These are phyloP conservation scores for Trichoderma virens DNA, from an alignment of 495 filamentous ascomycete genomes.

Conservation along the genomic window DNA sequence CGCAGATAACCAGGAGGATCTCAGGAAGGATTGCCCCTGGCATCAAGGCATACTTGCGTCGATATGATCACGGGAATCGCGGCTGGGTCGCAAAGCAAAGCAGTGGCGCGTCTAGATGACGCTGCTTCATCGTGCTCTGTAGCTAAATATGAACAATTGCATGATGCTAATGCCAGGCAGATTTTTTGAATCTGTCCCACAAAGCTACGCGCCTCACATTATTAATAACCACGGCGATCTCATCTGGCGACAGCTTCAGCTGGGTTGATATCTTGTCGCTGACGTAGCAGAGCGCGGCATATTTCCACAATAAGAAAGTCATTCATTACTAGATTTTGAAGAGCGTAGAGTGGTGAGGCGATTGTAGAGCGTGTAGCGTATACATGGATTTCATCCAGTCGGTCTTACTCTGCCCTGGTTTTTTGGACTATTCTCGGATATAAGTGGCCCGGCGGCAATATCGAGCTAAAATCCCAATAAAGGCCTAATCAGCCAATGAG, in stretches of 20 bases:
- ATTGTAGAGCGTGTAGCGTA: too few relatives aligned
- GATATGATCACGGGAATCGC: conserved; percentile 5
- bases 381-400: not conserved
- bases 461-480: not conserved
- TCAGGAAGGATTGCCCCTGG: conserved; percentile 2
- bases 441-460: not conserved
- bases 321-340: too few relatives aligned
- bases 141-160: not conserved
- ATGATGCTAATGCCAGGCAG: not conserved
- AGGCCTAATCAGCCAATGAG: not conserved
- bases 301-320: not conserved
- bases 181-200: not conserved
- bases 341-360: too few relatives aligned
- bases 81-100: not conserved
- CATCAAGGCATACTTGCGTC: conserved; percentile 2
- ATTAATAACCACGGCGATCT: not conserved
- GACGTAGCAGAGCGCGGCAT: too few relatives aligned
- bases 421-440: not conserved
- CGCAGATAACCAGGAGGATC: not conserved
- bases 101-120: not conserved
- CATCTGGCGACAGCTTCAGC: not conserved
- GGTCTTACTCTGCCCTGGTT: not conserved
- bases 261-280: too few relatives aligned
- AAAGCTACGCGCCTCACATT: not conserved
- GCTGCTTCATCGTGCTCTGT: not conserved